Evolutionary conservation across 139 green algal genomes (phyloP).

Genomic region (Marvania coccoides): DNA sequence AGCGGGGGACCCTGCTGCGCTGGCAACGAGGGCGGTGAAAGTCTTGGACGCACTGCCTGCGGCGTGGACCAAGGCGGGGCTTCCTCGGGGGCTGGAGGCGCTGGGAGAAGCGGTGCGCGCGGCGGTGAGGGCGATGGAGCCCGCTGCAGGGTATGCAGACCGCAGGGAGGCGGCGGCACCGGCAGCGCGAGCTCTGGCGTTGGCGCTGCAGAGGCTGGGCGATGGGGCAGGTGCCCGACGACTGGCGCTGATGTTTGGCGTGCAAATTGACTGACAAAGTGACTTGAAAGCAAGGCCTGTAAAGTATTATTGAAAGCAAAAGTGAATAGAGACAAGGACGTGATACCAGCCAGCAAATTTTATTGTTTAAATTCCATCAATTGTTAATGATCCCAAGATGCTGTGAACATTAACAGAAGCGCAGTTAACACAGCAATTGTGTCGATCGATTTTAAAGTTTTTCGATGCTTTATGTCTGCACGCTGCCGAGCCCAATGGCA

Average conservation of each 20-base stretch:
- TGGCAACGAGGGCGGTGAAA: slow-evolving; percentile 30
- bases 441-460: neutral
- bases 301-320: neutral
- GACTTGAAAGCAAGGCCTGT: neutral
- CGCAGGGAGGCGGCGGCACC: neutral
- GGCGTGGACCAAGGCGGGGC: slow-evolving; percentile 30
- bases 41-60: slow-evolving; percentile 28
- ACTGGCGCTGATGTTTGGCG: neutral
- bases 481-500: neutral
- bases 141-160: neutral
- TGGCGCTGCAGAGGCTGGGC: neutral
- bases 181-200: neutral
- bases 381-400: neutral
- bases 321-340: neutral
- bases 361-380: neutral
- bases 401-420: neutral
- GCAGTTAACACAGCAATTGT: neutral
- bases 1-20: slow-evolving; percentile 13
- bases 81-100: neutral
- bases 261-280: neutral
- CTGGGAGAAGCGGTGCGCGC: neutral
- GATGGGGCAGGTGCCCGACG: neutral
- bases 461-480: neutral
- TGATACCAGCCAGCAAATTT: neutral
- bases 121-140: neutral